A percentile compares a stretch with the other conserved stretches of the same genome.
Evolutionary conservation across 306 rosid genomes (phyloP).

Genomic region (Sophora flavescens): DNA sequence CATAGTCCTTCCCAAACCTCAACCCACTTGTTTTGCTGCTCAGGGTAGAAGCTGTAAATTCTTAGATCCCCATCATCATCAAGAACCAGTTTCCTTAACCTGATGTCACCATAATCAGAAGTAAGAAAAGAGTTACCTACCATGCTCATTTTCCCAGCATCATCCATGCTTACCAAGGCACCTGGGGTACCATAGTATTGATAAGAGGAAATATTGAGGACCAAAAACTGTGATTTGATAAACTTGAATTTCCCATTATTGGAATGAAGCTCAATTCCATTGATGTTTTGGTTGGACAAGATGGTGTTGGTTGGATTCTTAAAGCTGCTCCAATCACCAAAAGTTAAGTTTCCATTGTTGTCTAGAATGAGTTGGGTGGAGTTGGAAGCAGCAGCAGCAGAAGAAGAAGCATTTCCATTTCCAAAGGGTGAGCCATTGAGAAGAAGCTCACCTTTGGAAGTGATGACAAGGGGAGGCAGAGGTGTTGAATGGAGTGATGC

Average conservation of each 20-base stretch:
- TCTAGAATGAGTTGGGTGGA: slow-evolving; percentile 51
- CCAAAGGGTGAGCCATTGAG: slow-evolving; percentile 39
- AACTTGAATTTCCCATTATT: slow-evolving; percentile 57
- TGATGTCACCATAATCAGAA: slow-evolving; percentile 59
- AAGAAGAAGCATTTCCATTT: not conserved
- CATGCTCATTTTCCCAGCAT: slow-evolving; percentile 51
- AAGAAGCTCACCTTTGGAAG: slow-evolving; percentile 53
- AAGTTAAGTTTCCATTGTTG: slow-evolving; percentile 55
- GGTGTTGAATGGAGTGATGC: slow-evolving; percentile 9
- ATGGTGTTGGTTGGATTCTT: slow-evolving; percentile 63
- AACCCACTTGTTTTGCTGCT: slow-evolving; percentile 46
- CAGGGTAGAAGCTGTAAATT: slow-evolving; percentile 64
- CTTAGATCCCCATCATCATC: slow-evolving; percentile 77
- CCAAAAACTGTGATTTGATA: slow-evolving; percentile 16
- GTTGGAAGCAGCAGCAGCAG: slow-evolving; percentile 30
- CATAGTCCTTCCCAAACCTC: slow-evolving; percentile 65
- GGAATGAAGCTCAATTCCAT: slow-evolving; percentile 36
- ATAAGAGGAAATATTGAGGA: slow-evolving; percentile 35
- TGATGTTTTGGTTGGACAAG: slow-evolving; percentile 63
- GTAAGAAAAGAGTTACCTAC: slow-evolving; percentile 45
- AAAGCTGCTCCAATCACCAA: slow-evolving; percentile 68
- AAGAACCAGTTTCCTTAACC: slow-evolving; percentile 59
- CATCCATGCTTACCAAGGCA: slow-evolving; percentile 41
- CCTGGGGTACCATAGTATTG: slow-evolving; percentile 37
- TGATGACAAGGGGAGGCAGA: slow-evolving; percentile 52